A percentile compares a stretch with the other conserved stretches of the same genome.
These are phyloP conservation scores for Trichophyton benhamiae DNA, from an alignment of 2,329 filamentous ascomycete genomes.

Conservation along the genomic window DNA sequence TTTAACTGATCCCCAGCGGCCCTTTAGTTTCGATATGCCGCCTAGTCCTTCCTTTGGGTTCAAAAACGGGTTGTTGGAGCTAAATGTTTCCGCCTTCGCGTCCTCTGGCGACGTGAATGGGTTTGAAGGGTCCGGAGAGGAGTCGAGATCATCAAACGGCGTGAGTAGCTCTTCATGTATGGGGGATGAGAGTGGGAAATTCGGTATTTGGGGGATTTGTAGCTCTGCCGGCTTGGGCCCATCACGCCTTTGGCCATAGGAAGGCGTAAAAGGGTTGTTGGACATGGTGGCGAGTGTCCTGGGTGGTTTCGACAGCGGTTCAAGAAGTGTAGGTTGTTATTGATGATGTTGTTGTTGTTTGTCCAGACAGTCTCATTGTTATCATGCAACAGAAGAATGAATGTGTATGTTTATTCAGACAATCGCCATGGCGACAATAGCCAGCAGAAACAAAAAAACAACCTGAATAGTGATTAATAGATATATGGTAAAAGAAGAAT, in stretches of 20 bases:
- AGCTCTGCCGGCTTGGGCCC: background rate
- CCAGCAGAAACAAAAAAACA: background rate
- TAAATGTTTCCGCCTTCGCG: slow-evolving; percentile 7
- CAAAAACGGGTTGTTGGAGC: background rate
- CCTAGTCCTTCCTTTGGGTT: background rate
- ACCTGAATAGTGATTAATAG: background rate
- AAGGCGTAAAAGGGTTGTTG: slow-evolving; percentile 4
- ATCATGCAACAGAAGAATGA: background rate
- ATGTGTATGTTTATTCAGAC: background rate
- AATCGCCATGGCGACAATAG: background rate
- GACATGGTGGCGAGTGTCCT: slow-evolving; percentile 3
- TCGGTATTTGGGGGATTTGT: slow-evolving; percentile 23
- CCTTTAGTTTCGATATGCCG: slow-evolving; percentile 2
- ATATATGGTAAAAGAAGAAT: background rate
- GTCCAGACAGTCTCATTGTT: background rate
- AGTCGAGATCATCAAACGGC: slow-evolving; percentile 24
- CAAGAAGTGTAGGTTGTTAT: background rate
- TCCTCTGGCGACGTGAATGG: slow-evolving; percentile 24
- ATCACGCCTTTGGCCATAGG: background rate
- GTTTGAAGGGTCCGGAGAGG: slow-evolving; percentile 18
- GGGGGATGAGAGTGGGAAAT: slow-evolving; percentile 33
- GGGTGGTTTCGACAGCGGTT: background rate
- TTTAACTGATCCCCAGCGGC: background rate
- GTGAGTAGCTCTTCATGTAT: slow-evolving; percentile 32
- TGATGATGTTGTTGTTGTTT: background rate